A percentile compares a stretch with the other conserved stretches of the same genome.
These are phyloP conservation scores for Hortaea werneckii DNA, from an alignment of 2,329 filamentous ascomycete genomes.

Conservation along the genomic window DNA sequence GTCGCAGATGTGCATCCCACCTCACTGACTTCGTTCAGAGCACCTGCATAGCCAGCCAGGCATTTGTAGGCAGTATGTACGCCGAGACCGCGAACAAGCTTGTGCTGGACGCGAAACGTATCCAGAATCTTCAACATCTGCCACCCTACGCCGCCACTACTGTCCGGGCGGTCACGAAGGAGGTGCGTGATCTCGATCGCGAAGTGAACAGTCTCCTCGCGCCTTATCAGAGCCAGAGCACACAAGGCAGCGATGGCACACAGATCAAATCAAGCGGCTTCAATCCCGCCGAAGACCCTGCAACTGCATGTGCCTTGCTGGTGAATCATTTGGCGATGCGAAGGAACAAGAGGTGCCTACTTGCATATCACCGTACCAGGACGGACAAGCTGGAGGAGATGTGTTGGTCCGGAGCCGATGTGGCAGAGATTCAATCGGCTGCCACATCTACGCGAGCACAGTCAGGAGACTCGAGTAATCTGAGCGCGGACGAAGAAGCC, in stretches of 20 bases:
- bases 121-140: constrained; percentile 72
- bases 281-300: constrained; percentile 71
- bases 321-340: constrained; percentile 94
- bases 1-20: background rate
- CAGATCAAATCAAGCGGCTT: constrained; percentile 56
- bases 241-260: constrained; percentile 16
- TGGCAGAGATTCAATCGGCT: constrained; percentile 57
- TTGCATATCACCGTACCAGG: constrained; percentile 86
- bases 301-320: constrained; percentile 75
- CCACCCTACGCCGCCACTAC: constrained; percentile 89
- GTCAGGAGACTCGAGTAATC: constrained; percentile 18
- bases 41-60: background rate
- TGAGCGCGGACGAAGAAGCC: constrained; percentile 93
- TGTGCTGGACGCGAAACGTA: constrained; percentile 94
- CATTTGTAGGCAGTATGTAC: constrained; percentile 52
- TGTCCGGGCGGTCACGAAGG: constrained; percentile 75
- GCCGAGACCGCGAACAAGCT: constrained; percentile 80
- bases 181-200: constrained; percentile 86
- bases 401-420: constrained; percentile 81
- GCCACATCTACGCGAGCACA: constrained; percentile 22
- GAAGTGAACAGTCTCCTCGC: constrained; percentile 71
- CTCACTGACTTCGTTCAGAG: background rate
- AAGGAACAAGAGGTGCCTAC: constrained; percentile 86
- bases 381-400: constrained; percentile 88
- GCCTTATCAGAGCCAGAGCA: constrained; percentile 53